These are phyloP conservation scores for Podospora tetraspora DNA, from an alignment of 495 filamentous ascomycete species.

Conservation along the genomic window DNA sequence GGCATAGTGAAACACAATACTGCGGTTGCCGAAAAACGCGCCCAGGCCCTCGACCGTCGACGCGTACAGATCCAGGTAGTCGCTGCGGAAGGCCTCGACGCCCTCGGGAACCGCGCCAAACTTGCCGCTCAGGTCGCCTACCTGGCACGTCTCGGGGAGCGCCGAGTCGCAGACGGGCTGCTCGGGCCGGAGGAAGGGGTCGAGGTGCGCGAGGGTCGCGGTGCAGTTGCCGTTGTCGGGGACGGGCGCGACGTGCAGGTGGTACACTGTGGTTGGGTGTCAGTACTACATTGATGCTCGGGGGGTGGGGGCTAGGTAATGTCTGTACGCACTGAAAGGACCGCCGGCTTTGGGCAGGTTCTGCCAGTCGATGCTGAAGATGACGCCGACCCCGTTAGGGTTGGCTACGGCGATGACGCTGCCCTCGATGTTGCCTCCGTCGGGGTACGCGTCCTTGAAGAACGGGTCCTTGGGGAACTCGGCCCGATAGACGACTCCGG, in stretches of 20 bases:
- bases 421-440: slow-evolving; percentile 57
- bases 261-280: slow-evolving; percentile 56
- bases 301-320: neutral
- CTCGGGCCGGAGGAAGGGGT: slow-evolving; percentile 56
- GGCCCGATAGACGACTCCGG: slow-evolving; percentile 53
- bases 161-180: slow-evolving; percentile 56
- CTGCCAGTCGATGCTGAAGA: slow-evolving; percentile 54
- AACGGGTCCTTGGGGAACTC: slow-evolving; percentile 50
- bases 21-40: slow-evolving; percentile 75
- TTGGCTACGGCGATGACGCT: slow-evolving; percentile 50
- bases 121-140: slow-evolving; percentile 82
- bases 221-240: slow-evolving; percentile 75
- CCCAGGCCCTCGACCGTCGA: slow-evolving; percentile 51
- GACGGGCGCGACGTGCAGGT: slow-evolving; percentile 72
- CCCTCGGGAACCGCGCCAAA: slow-evolving; percentile 55
- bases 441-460: slow-evolving; percentile 40
- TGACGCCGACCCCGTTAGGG: slow-evolving; percentile 56
- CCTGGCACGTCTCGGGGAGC: slow-evolving; percentile 66
- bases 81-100: slow-evolving; percentile 35
- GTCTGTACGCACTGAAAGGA: slow-evolving; percentile 59
- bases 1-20: slow-evolving; percentile 67
- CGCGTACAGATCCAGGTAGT: slow-evolving; percentile 64
- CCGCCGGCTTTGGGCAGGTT: slow-evolving; percentile 62
- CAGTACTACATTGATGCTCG: neutral
- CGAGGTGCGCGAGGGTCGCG: slow-evolving; percentile 56